Conservation (phyloP, 169 alveolate genomes). For the Cryptosporidium muris region DNA sequence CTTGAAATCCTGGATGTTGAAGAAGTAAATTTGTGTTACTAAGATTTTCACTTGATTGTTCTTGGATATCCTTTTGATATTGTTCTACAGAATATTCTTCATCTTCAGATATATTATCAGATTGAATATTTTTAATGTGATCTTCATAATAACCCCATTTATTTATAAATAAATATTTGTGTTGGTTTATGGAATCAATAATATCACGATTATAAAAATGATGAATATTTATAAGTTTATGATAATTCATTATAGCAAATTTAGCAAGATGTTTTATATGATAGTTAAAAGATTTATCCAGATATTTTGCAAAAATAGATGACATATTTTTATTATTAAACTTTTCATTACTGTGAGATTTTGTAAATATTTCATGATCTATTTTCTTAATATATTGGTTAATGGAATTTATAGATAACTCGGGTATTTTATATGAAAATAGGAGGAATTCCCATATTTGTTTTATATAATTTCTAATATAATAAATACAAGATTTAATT, state of each 20-base stretch:
- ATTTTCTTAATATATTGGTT: constrained; percentile 20
- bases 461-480: constrained; percentile 31
- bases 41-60: background rate
- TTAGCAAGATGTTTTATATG: too few relatives aligned
- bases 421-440: constrained; percentile 2
- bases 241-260: too few relatives aligned
- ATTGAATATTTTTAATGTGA: too few relatives aligned
- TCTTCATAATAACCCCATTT: too few relatives aligned
- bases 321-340: constrained; percentile 12
- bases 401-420: background rate
- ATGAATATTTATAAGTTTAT: too few relatives aligned
- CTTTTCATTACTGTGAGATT: background rate
- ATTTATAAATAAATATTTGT: too few relatives aligned
- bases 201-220: too few relatives aligned
- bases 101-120: too few relatives aligned
- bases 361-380: constrained; percentile 18
- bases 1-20: background rate
- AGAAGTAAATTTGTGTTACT: background rate
- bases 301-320: constrained; percentile 7
- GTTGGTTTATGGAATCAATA: too few relatives aligned
- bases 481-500: constrained; percentile 4
- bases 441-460: constrained; percentile 23
- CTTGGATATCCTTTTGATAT: background rate
- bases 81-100: too few relatives aligned
- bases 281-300: constrained; percentile 10